These are phyloP conservation scores for Actinomortierella ambigua DNA, from an alignment of 371 early-diverging fungal genomes.

Conservation along the genomic window DNA sequence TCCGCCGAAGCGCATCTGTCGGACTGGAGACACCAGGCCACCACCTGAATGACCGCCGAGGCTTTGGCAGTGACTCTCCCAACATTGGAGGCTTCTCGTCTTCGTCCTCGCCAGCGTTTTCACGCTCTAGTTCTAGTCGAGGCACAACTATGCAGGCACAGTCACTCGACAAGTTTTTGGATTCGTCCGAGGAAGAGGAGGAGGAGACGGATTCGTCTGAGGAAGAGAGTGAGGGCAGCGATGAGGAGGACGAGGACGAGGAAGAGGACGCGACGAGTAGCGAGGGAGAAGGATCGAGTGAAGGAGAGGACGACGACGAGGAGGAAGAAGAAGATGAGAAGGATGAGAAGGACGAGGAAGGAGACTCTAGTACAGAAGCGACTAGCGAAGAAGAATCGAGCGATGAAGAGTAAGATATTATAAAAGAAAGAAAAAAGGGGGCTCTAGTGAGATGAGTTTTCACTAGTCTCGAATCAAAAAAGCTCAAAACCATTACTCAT, in stretches of 20 bases:
- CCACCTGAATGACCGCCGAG: slow-evolving; percentile 51
- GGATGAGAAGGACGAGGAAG: slow-evolving; percentile 34
- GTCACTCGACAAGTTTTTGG: slow-evolving; percentile 38
- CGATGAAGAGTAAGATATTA: background rate
- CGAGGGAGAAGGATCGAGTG: slow-evolving; percentile 4
- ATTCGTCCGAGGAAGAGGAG: slow-evolving; percentile 39
- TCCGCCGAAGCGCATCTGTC: slow-evolving; percentile 61
- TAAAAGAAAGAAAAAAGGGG: background rate
- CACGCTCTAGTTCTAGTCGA: slow-evolving; percentile 21
- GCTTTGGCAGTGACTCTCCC: slow-evolving; percentile 61
- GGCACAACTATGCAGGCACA: slow-evolving; percentile 26
- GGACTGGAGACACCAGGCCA: slow-evolving; percentile 51
- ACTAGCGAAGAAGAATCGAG: background rate
- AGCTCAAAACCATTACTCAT: no score
- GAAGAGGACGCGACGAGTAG: slow-evolving; percentile 4
- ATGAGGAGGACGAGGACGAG: slow-evolving; percentile 32
- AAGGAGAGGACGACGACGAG: slow-evolving; percentile 10
- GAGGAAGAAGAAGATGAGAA: slow-evolving; percentile 24
- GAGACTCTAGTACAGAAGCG: background rate
- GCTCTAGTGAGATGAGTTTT: background rate
- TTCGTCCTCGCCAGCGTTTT: background rate
- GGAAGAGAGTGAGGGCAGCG: slow-evolving; percentile 29
- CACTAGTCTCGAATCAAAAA: no score
- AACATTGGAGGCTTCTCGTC: slow-evolving; percentile 15
- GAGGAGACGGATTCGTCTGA: slow-evolving; percentile 5